Evolutionary conservation across 352 stramenopile species (phyloP), one percentile per base, ranked within the genome.

Genomic region (Pythium volutum): DNA sequence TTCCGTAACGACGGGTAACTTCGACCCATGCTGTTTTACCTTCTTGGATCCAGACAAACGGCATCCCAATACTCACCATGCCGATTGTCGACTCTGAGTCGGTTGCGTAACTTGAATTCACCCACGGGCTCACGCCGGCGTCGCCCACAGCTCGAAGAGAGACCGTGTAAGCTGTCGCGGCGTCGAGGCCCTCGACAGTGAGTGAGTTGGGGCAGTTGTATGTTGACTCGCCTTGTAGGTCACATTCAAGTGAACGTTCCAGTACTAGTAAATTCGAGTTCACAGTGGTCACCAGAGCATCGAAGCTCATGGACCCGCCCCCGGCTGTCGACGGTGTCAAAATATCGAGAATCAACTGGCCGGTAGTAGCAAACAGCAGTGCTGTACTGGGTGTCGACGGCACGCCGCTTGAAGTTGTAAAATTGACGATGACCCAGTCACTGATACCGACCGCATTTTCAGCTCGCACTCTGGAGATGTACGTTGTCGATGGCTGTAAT

Each of bases 91-190:
- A 56, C 6, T 41, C 62, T 0, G 54, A 59, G 39, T 86, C 76
- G 3, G 66, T 66, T 12, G 47, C 25, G 23, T 72, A 81, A 1
- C 61, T 58, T 0, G 49, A 8, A 10, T 54, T 70, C 1, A 38
- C 49, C 76, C 76, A 86, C 16, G 33, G 23, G 14, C 74, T 86
- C 11, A 39, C 4, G 2, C 73, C 72, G 12, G 50, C 51, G 22
- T 66, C 63, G 4, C 74, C 73, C 27, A 74, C 53, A 16, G 74
- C 57, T 3, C 74, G 65, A 16, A 73, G 39, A 12, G 55, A 43
- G 2, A 86, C 70, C 15, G 41, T 51, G 48, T 74, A 75, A 1
- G 59, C 53, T 3, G 36, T 64, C 0, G 29, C 58, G 23, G 69
- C 22, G 31, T 59, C 16, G 10, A 67, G 49, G 7, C 38, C n/a